Conservation (phyloP, 1,284 basidiomycete genomes). For the Cutaneotrichosporon sp. region DNA sequence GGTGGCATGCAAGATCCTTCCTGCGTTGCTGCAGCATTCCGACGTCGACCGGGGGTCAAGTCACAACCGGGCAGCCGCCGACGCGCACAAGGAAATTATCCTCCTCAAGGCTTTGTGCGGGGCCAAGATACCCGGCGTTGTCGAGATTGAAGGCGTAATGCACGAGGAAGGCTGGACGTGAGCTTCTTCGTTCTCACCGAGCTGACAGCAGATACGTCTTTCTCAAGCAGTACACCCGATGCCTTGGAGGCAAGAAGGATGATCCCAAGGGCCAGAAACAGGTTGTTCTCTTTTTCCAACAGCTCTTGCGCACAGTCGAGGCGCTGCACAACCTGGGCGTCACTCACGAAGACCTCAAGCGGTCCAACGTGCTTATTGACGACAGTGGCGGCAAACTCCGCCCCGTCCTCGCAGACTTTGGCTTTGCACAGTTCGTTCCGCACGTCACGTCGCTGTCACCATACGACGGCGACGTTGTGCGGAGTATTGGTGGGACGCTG, state of each 20-base stretch:
- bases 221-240: conserved; percentile 26
- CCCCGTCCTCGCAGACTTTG: conserved; percentile 43
- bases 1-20: conserved; percentile 48
- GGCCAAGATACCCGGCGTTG: conserved; percentile 36
- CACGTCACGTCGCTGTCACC: background rate
- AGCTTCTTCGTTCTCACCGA: conserved; percentile 7
- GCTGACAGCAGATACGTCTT: conserved; percentile 38
- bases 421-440: conserved; percentile 42
- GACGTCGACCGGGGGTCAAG: conserved; percentile 7
- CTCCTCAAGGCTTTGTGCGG: conserved; percentile 42
- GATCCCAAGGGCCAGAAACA: background rate
- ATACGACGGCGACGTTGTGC: conserved; percentile 18
- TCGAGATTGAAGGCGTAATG: conserved; percentile 41
- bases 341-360: conserved; percentile 47
- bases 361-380: conserved; percentile 40
- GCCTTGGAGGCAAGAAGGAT: background rate
- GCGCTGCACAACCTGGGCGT: conserved; percentile 38
- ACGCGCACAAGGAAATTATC: conserved; percentile 47
- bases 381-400: background rate
- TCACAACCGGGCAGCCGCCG: conserved; percentile 35
- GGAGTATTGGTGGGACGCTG: conserved; percentile 40
- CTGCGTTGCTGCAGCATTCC: conserved; percentile 28
- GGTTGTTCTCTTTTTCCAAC: conserved; percentile 35
- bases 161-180: conserved; percentile 46
- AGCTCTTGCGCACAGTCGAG: conserved; percentile 33